These are phyloP conservation scores for Paraphoma chrysanthemicola DNA, from an alignment of 2,329 filamentous ascomycete genomes.

Conservation along the genomic window DNA sequence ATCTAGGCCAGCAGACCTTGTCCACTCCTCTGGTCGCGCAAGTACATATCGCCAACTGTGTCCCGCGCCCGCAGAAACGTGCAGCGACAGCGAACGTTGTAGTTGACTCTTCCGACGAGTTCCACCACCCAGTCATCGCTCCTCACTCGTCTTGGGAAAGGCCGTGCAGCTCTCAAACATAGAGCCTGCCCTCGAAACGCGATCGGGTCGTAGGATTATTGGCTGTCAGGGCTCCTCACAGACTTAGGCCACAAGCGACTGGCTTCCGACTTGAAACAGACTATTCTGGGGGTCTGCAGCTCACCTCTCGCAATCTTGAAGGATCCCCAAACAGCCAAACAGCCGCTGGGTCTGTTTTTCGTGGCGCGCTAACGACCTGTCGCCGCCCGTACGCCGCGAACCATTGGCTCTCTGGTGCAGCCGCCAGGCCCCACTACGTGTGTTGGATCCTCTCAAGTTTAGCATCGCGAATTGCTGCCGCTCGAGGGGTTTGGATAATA, in stretches of 20 bases:
- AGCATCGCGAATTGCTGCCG: slow-evolving; percentile 20
- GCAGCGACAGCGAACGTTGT: slow-evolving; percentile 16
- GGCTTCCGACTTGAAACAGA: slow-evolving; percentile 46
- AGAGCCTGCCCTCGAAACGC: slow-evolving; percentile 41
- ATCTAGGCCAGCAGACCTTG: slow-evolving; percentile 30
- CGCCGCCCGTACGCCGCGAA: slow-evolving; percentile 16
- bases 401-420: slow-evolving; percentile 40
- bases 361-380: slow-evolving; percentile 40
- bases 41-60: slow-evolving; percentile 29
- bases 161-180: slow-evolving; percentile 41
- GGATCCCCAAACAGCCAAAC: slow-evolving; percentile 39
- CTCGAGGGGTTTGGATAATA: slow-evolving; percentile 29
- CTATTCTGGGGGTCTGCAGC: slow-evolving; percentile 38
- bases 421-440: slow-evolving; percentile 33
- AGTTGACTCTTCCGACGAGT: slow-evolving; percentile 13
- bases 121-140: slow-evolving; percentile 10
- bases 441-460: slow-evolving; percentile 26
- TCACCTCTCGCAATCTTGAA: slow-evolving; percentile 35
- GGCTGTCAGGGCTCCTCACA: slow-evolving; percentile 39
- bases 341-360: slow-evolving; percentile 36
- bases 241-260: slow-evolving; percentile 39
- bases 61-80: slow-evolving; percentile 12
- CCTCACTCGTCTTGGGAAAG: neutral
- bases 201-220: slow-evolving; percentile 33
- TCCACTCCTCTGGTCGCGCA: slow-evolving; percentile 19